Evolutionary conservation across 495 filamentous ascomycete species (phyloP), one percentile per base, ranked within the genome.

Genomic region (Delitschia confertaspora): DNA sequence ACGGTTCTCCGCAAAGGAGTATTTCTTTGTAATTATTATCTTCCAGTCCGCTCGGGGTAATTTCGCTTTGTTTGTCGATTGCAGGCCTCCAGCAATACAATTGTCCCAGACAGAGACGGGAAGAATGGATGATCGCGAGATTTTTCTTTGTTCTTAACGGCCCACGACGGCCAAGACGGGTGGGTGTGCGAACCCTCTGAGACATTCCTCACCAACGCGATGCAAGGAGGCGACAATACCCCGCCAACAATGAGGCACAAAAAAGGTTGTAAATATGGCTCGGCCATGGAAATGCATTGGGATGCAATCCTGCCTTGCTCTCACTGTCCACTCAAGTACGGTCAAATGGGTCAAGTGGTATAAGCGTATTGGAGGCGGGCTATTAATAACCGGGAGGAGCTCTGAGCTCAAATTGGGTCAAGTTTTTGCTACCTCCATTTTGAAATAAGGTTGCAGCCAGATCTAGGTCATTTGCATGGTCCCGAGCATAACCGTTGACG

Each of bases 21-120:
- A 35, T 16, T 47, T 47, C 53, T 56, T 56, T 56, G 53, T 56
- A n/a, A 5, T 14, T 43, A 45, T 44, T 48, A 56, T 40, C 23
- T 18, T 31, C 25, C 34, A 4, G 13, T 29, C 47, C 33, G 25
- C 21, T 36, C 20, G 29, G 17, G 7, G 30, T 22, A 19, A 36
- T 45, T 21, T 21, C 33, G 37, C 47, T 51, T 51, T 51, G 24
- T 35, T 29, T 13, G 9, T 9, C 10, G 6, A 9, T 36, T 18
- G 43, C 26, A 35, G 16, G 17, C 35, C 25, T 50, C 42, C 42
- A 48, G 47, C 33, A 43, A 56, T 51, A 33, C 39, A 16, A 51
- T 48, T 56, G 47, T 51, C 18, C 33, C 38, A 48, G 47, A 34
- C 43, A 47, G 42, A 43, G 47, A 38, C 47, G 43, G 42, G 43